Base-by-base conservation (phyloP, 2,329 filamentous ascomycete genomes). In the Colletotrichum chlorophyti region DNA sequence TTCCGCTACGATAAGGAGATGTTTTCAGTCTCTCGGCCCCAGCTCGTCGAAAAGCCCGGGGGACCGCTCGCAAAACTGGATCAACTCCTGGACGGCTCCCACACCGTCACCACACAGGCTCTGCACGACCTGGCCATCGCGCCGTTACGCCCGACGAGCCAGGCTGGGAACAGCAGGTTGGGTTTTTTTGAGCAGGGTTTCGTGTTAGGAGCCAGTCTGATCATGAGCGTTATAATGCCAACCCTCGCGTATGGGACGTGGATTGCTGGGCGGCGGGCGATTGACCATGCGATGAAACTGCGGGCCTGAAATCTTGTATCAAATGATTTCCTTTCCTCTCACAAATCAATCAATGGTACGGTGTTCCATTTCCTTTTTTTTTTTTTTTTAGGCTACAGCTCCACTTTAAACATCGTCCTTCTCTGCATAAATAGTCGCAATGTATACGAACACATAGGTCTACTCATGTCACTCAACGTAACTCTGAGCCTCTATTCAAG, bases 201-300 rank as follows among this genome's bases (percentile, higher is more conserved):
- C 9, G 26, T 59, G n/a, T 8, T 59, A n/a, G 52, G 57, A 27
- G 57, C 57, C 17, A 34, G 57, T 35, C 26, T 59, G 6, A 43
- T 55, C 31, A 55, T 59, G 57, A 59, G 37, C 32, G 45, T 59
- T 3, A 24, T 57, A 14, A 26, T 59, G 11, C 57, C 57, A 5
- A 34, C 37, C 42, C 51, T 59, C 6, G 57, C 57, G 10, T 59
- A 59, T 29, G 57, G 57, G 17, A 59, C 57, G 9, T 59, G 57
- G 57, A 55, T 57, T 15, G 57, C 43, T 8, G 57, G 57, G 21
- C 51, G 57, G 15, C 46, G 51, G n/a, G 37, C 34, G 15, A 29
- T 59, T 43, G 57, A 59, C 23, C 57, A 59, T 41, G 52, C 45
- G 19, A 17, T 49, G 43, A 59, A 45, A 17, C 31, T 59, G 15